Conservation (phyloP, 371 early-diverging fungal species). For the Smittium mucronatum region DNA sequence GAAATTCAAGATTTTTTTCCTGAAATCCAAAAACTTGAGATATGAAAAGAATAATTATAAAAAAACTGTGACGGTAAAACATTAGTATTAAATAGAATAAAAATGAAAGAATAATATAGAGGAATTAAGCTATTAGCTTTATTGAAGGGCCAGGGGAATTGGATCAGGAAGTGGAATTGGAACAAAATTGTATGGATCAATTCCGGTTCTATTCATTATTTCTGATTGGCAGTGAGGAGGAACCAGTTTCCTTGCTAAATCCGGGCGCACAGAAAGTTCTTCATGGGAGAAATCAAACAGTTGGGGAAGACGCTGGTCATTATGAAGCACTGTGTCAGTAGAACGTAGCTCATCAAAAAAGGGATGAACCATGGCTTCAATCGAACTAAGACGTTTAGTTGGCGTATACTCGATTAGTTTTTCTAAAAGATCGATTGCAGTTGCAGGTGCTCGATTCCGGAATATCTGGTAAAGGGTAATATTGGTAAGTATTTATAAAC, state of each 20-base stretch:
- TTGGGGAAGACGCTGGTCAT: constrained; percentile 67
- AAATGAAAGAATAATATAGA: too few relatives aligned
- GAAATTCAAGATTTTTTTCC: too few relatives aligned
- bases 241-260: constrained; percentile 49
- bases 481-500: background rate
- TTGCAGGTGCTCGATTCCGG: constrained; percentile 66
- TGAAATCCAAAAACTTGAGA: too few relatives aligned
- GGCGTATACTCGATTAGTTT: constrained; percentile 94
- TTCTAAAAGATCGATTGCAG: constrained; percentile 79
- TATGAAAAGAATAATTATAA: too few relatives aligned
- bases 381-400: constrained; percentile 69
- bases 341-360: constrained; percentile 94
- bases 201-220: constrained; percentile 24
- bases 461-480: constrained; percentile 43
- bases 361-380: constrained; percentile 86
- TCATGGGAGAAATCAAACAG: constrained; percentile 77
- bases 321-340: constrained; percentile 63
- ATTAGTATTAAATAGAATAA: too few relatives aligned
- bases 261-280: constrained; percentile 71
- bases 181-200: constrained; percentile 45
- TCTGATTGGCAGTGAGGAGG: constrained; percentile 40
- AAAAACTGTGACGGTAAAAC: too few relatives aligned
- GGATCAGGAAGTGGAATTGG: constrained; percentile 36
- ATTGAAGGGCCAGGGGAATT: constrained; percentile 30
- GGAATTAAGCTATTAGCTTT: too few relatives aligned